These are phyloP conservation scores for Platismatia glauca DNA, from an alignment of 495 filamentous ascomycete species.

Conservation along the genomic window DNA sequence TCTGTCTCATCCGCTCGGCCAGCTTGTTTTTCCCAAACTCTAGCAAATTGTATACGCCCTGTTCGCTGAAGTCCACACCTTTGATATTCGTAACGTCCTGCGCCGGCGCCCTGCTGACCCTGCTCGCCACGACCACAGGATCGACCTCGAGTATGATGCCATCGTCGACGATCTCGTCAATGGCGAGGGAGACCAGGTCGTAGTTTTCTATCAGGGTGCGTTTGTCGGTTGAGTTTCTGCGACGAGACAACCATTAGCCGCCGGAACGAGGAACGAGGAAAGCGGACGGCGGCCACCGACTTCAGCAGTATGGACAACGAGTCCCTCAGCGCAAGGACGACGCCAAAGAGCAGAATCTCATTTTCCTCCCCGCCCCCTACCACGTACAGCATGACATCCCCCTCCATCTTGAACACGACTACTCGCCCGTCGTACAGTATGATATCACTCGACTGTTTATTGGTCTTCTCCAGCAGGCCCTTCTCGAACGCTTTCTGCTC, in stretches of 20 bases:
- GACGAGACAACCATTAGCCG: slow-evolving; percentile 4
- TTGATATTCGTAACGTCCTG: slow-evolving; percentile 83
- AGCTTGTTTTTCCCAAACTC: slow-evolving; percentile 90
- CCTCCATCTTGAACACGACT: slow-evolving; percentile 95
- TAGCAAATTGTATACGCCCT: slow-evolving; percentile 90
- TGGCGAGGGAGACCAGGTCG: slow-evolving; percentile 79
- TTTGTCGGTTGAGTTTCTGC: slow-evolving; percentile 87
- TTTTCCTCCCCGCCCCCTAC: slow-evolving; percentile 90
- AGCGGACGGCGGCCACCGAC: slow-evolving; percentile 39
- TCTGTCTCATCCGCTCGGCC: slow-evolving; percentile 82
- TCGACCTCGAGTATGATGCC: slow-evolving; percentile 96
- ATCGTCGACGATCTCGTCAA: slow-evolving; percentile 95
- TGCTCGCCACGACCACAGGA: slow-evolving; percentile 78
- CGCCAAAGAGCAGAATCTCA: slow-evolving; percentile 91
- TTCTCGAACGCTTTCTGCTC: slow-evolving; percentile 95
- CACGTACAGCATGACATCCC: slow-evolving; percentile 94
- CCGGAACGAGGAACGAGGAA: not conserved
- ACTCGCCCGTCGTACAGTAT: slow-evolving; percentile 93
- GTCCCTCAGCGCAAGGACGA: slow-evolving; percentile 80
- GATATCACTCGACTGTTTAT: slow-evolving; percentile 88
- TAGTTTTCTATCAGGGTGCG: slow-evolving; percentile 97
- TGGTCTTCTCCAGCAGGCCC: slow-evolving; percentile 89
- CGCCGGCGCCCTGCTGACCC: slow-evolving; percentile 84
- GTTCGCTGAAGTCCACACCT: slow-evolving; percentile 90
- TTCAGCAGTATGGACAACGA: slow-evolving; percentile 86